These are phyloP conservation scores for Hemileccinum rubropunctum DNA, from an alignment of 768 basidiomycete species.

Conservation along the genomic window DNA sequence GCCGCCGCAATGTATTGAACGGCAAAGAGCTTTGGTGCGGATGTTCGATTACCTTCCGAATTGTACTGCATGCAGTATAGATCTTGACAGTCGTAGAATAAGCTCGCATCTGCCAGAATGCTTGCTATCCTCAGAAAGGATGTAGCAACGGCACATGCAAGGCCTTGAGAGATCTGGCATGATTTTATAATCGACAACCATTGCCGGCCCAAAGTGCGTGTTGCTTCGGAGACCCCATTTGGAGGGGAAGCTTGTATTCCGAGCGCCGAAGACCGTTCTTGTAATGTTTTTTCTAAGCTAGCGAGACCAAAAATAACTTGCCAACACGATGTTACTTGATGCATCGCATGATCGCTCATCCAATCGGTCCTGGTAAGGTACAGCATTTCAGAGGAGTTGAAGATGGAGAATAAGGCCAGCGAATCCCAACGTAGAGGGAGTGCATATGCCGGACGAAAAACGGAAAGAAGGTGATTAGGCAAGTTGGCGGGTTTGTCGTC, in stretches of 20 bases:
- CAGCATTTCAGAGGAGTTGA: constrained; percentile 9
- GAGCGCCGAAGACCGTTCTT: constrained; percentile 1
- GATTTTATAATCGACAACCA: constrained; percentile 35
- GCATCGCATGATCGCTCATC: not conserved
- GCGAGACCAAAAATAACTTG: constrained; percentile 41
- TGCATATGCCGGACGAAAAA: constrained; percentile 31
- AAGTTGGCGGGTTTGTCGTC: not conserved
- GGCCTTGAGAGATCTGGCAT: constrained; percentile 32
- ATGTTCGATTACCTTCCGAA: not conserved
- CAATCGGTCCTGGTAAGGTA: not conserved
- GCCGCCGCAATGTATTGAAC: constrained; percentile 27
- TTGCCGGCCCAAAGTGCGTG: constrained; percentile 38
- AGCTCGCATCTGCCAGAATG: constrained; percentile 33
- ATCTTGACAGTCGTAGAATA: constrained; percentile 37
- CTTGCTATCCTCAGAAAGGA: constrained; percentile 48
- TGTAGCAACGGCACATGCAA: constrained; percentile 32
- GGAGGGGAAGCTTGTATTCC: not conserved
- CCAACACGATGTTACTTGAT: constrained; percentile 32
- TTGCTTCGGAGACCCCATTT: constrained; percentile 23
- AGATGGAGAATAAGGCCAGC: constrained; percentile 38
- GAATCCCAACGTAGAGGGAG: constrained; percentile 42
- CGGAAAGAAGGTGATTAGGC: constrained; percentile 7
- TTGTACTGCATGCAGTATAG: constrained; percentile 31
- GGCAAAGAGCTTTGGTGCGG: constrained; percentile 9
- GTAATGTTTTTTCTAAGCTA: constrained; percentile 33